Percentiles rank a stretch among this genome's conserved stretches.
These are phyloP conservation scores for Chlorella sp. DNA, from an alignment of 139 green algal genomes.

Conservation along the genomic window DNA sequence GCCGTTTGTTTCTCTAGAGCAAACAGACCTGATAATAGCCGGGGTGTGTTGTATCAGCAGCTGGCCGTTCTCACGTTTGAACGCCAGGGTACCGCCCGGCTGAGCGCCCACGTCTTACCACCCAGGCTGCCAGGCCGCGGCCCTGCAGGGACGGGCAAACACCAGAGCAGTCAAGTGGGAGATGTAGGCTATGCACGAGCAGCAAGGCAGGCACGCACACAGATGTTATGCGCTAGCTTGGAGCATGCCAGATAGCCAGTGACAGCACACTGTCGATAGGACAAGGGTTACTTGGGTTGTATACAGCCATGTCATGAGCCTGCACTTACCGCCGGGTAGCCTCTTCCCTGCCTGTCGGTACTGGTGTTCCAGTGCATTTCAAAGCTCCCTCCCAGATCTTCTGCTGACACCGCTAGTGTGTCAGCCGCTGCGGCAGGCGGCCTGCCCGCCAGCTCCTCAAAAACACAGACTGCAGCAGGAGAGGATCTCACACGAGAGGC, in stretches of 20 bases:
- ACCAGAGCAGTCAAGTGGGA: not conserved
- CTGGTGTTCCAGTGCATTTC: not conserved
- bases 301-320: not conserved
- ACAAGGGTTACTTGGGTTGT: not conserved
- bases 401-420: no score
- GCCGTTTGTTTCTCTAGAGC: no score
- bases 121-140: not conserved
- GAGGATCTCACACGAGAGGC: not conserved
- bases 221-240: no score
- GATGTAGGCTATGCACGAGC: not conserved
- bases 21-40: no score
- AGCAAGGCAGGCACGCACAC: not conserved
- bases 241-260: no score
- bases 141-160: not conserved
- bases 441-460: not conserved
- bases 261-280: not conserved
- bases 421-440: not conserved
- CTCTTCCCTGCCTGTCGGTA: not conserved
- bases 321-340: not conserved
- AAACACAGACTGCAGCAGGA: not conserved
- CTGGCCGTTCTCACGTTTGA: not conserved
- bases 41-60: not conserved
- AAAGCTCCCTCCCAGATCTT: not conserved
- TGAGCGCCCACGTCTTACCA: not conserved
- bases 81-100: not conserved